Conservation (phyloP, 176 grass and related monocot genomes). For the Phyllostachys edulis region DNA sequence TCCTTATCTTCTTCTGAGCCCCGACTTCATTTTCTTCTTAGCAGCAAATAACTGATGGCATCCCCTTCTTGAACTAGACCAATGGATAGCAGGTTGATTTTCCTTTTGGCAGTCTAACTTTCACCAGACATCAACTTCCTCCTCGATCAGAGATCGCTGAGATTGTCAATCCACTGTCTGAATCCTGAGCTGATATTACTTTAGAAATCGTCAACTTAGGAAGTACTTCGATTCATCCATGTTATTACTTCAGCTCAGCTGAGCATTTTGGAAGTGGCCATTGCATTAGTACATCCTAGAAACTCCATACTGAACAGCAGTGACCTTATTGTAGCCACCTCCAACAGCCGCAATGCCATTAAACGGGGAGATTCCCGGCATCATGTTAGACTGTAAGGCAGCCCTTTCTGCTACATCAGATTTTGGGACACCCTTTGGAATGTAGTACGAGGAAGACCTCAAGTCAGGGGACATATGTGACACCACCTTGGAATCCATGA, state of each 20-base stretch:
- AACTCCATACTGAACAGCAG: constrained; percentile 65
- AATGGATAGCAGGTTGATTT: not conserved
- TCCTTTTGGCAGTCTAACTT: not conserved
- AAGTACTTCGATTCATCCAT: constrained; percentile 14
- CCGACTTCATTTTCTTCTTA: not conserved
- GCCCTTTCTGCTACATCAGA: constrained; percentile 46
- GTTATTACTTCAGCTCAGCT: constrained; percentile 33
- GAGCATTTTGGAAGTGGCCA: constrained; percentile 22
- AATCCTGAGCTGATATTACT: not conserved
- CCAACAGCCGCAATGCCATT: constrained; percentile 64
- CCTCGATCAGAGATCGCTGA: constrained; percentile 12
- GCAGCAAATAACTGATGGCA: constrained; percentile 11
- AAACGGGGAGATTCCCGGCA: constrained; percentile 63
- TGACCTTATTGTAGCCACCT: constrained; percentile 64
- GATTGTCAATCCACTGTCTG: not conserved
- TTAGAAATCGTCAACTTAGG: not conserved
- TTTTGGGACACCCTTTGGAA: constrained; percentile 44
- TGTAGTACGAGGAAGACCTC: constrained; percentile 61
- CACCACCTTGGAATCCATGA: constrained; percentile 52
- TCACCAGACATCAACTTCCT: constrained; percentile 18
- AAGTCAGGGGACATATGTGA: constrained; percentile 52
- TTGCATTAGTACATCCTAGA: constrained; percentile 80
- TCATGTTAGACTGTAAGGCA: constrained; percentile 51
- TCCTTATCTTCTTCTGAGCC: not conserved
- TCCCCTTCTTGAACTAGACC: constrained; percentile 11